Evolutionary conservation across 495 filamentous ascomycete genomes (phyloP), one percentile per base, ranked within the genome.

Genomic region (Venustampulla echinocandica): DNA sequence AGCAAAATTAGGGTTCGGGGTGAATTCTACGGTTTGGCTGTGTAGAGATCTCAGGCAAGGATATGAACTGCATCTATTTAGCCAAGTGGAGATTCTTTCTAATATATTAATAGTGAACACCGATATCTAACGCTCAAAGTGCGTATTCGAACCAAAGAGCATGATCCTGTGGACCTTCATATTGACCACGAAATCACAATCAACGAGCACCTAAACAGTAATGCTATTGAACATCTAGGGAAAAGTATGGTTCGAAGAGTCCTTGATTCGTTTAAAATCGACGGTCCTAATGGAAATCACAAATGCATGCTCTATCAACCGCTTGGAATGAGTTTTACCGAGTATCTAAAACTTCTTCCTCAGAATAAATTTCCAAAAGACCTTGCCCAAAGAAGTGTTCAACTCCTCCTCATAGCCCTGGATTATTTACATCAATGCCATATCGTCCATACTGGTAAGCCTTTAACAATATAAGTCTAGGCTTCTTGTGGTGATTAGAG

Each of bases 11-110:
- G 75, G 76, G 13, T 77, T 65, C 48, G 74, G 75, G 30, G 49
- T 69, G 6, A 65, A 61, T 35, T 79, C 74, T 18, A 79, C 74
- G 4, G 69, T 65, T 10, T 77, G 73, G 73, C 62, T 79, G 20
- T 68, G 66, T 41, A 64, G 64, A 22, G 73, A 77, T 64, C 61
- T 78, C 40, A 55, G 62, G 67, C 67, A 62, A 53, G 66, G 45
- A 53, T 27, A 37, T 48, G 27, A 42, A 49, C 45, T 44, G 15
- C 37, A 43, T 48, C 23, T 44, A 48, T 47, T 59, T 14, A 50
- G 50, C 23, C 46, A n/a, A 39, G 10, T 50, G 24, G 23, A 47
- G 47, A 47, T 50, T 50, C 23, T 42, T 55, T 45, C 41, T 55
- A 47, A 55, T 50, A 19, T 46, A 6, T 46, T 41, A 50, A 46